These are phyloP conservation scores for Cercospora sp. DNA, from an alignment of 2,329 filamentous ascomycete genomes.

Conservation along the genomic window DNA sequence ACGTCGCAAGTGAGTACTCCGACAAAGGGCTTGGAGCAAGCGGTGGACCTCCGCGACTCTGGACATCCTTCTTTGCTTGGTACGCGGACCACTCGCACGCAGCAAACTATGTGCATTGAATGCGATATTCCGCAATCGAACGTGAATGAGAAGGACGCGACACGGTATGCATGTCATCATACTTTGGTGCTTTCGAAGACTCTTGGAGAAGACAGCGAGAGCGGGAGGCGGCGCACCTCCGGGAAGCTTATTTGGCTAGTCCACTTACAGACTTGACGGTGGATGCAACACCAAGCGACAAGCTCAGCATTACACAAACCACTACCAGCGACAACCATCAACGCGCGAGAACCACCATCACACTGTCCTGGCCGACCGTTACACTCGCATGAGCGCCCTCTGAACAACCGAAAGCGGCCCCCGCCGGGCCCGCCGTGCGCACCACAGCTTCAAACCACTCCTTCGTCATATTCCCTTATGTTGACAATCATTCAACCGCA, in stretches of 20 bases:
- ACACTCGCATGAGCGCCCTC: not conserved
- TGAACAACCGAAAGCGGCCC: slow-evolving; percentile 8
- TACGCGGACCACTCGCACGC: not conserved
- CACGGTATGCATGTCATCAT: not conserved
- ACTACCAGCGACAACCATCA: not conserved
- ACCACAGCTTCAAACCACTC: slow-evolving; percentile 1
- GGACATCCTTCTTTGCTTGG: not conserved
- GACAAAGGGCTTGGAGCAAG: not conserved
- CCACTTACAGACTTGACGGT: not conserved
- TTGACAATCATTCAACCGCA: not conserved
- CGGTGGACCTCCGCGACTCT: not conserved
- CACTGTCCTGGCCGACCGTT: not conserved
- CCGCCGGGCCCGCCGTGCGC: slow-evolving; percentile 5
- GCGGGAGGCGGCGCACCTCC: not conserved
- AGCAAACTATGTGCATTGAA: not conserved
- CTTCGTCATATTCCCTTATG: slow-evolving; percentile 9
- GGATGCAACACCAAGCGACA: not conserved
- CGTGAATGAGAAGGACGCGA: not conserved
- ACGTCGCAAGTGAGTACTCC: not conserved
- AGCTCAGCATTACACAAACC: not conserved
- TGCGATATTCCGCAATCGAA: not conserved
- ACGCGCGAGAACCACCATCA: not conserved
- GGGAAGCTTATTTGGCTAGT: not conserved
- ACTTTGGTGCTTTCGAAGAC: not conserved
- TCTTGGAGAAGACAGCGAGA: not conserved